These are phyloP conservation scores for Avena sativa DNA, from an alignment of 176 grass and related monocot genomes.

Conservation along the genomic window DNA sequence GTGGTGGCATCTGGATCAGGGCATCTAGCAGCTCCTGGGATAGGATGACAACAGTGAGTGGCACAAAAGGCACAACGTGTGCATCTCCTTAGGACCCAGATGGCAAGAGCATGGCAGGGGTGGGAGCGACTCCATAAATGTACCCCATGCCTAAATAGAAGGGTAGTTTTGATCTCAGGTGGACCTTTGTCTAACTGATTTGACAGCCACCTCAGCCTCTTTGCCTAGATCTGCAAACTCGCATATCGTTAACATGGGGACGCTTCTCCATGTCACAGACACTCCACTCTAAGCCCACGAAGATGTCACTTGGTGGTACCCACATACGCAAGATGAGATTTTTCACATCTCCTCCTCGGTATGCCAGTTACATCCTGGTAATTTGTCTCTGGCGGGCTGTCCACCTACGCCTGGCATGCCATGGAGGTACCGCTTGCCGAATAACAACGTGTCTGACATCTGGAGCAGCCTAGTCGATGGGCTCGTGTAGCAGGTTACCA, in stretches of 20 bases:
- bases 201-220: slow-evolving; percentile 17
- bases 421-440: not conserved
- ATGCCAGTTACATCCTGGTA: not conserved
- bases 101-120: not conserved
- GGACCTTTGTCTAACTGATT: not conserved
- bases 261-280: not conserved
- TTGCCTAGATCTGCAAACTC: not conserved
- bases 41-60: not conserved
- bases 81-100: not conserved
- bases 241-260: not conserved
- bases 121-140: not conserved
- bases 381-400: not conserved
- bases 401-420: not conserved
- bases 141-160: not conserved
- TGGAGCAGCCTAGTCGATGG: not conserved
- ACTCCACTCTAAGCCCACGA: not conserved
- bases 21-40: not conserved
- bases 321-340: not conserved
- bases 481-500: not conserved
- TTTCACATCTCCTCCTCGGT: not conserved
- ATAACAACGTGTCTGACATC: not conserved
- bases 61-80: not conserved
- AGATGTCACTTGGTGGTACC: not conserved
- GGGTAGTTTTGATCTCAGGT: slow-evolving; percentile 15
- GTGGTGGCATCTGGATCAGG: not conserved